Conservation (phyloP, 768 basidiomycete genomes). For the Tulasnella sp. region DNA sequence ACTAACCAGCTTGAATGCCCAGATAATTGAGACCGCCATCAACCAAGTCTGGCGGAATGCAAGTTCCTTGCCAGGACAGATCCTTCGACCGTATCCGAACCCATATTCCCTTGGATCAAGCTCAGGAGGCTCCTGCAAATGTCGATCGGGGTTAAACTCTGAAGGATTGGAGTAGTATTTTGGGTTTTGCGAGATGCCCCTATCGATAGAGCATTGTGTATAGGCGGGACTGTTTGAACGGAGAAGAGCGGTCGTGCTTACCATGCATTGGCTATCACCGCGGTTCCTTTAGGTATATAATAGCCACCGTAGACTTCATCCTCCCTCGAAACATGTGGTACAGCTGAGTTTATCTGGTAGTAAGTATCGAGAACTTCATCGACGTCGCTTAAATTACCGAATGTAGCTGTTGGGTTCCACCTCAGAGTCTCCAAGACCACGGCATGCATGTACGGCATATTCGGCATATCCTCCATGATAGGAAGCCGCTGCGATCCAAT, state of each 20-base stretch:
- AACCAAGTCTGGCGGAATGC: not conserved
- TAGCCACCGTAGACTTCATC: slow-evolving; percentile 13
- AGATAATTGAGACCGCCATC: not conserved
- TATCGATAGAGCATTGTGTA: not conserved
- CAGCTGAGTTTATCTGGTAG: not conserved
- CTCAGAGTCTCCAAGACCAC: slow-evolving; percentile 16
- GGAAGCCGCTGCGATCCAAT: slow-evolving; percentile 24
- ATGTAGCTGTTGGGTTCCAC: slow-evolving; percentile 8
- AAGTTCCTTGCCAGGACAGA: not conserved
- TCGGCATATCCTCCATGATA: slow-evolving; percentile 14
- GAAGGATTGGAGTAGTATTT: slow-evolving; percentile 1
- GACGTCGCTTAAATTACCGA: not conserved
- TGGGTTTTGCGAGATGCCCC: not conserved
- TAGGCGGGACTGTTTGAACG: not conserved
- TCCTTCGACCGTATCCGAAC: slow-evolving; percentile 3
- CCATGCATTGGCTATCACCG: not conserved
- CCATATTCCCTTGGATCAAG: not conserved
- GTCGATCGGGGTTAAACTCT: slow-evolving; percentile 8
- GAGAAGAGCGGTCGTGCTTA: too few relatives aligned
- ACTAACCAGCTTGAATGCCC: not conserved
- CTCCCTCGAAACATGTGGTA: slow-evolving; percentile 1
- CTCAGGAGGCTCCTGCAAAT: not conserved
- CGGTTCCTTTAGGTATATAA: not conserved
- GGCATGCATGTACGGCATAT: slow-evolving; percentile 18
- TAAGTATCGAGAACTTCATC: not conserved